These are phyloP conservation scores for Cladosporium sp. DNA, from an alignment of 2,329 filamentous ascomycete species.

Conservation along the genomic window DNA sequence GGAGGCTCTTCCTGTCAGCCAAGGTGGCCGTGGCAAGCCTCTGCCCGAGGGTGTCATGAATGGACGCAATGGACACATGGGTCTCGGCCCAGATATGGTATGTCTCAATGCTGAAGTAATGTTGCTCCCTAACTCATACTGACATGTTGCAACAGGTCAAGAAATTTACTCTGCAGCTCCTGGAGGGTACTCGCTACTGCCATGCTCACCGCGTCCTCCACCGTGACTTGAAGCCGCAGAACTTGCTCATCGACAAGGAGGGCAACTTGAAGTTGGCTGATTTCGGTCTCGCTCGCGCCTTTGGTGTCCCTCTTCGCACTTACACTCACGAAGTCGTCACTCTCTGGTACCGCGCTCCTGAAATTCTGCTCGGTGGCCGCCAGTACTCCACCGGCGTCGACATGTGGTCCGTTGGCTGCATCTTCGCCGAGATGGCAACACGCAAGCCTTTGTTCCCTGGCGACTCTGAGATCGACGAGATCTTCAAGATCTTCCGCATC, in stretches of 20 bases:
- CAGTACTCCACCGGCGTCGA: slow-evolving; percentile 93
- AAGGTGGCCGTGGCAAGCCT: slow-evolving; percentile 80
- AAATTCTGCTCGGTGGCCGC: slow-evolving; percentile 83
- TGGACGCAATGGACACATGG: slow-evolving; percentile 59
- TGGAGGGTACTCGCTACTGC: slow-evolving; percentile 80
- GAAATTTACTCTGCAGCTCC: slow-evolving; percentile 87
- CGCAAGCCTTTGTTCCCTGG: slow-evolving; percentile 88
- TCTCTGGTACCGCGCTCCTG: slow-evolving; percentile 86
- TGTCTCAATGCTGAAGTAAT: neutral
- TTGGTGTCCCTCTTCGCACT: slow-evolving; percentile 83
- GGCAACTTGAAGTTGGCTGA: slow-evolving; percentile 88
- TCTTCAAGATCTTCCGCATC: slow-evolving; percentile 84
- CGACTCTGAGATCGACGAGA: slow-evolving; percentile 89
- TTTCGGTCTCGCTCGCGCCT: slow-evolving; percentile 84
- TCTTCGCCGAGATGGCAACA: slow-evolving; percentile 96
- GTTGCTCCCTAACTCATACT: neutral
- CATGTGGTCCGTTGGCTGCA: slow-evolving; percentile 94
- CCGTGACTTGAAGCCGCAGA: slow-evolving; percentile 86
- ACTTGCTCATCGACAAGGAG: slow-evolving; percentile 78
- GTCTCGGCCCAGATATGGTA: slow-evolving; percentile 68
- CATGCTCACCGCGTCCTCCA: slow-evolving; percentile 84
- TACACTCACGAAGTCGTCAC: slow-evolving; percentile 96
- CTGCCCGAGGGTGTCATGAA: slow-evolving; percentile 67
- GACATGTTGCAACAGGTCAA: slow-evolving; percentile 52
- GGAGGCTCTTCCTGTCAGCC: slow-evolving; percentile 79